phyloP scores from a whole-genome alignment of 805 yeast species.

The Saturnispora hagleri region DNA sequence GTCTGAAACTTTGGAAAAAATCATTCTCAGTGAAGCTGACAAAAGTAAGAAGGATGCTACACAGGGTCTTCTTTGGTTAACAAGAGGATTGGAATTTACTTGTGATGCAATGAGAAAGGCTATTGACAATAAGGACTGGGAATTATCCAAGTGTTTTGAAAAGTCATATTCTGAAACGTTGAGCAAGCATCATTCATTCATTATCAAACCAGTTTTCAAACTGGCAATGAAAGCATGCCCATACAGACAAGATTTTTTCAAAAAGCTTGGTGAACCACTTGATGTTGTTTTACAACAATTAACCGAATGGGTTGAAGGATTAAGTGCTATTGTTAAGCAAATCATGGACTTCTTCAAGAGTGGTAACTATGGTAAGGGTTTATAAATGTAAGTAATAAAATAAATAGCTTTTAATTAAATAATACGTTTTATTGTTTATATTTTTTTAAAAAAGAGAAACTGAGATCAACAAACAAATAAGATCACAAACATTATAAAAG shows the following conservation, averaged over 20 bases:
- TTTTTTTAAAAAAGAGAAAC: neutral
- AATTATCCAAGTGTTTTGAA: constrained; percentile 69
- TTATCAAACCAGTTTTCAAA: constrained; percentile 79
- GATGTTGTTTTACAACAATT: constrained; percentile 58
- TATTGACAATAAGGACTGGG: constrained; percentile 50
- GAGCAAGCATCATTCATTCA: constrained; percentile 70
- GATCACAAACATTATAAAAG: constrained; percentile 32
- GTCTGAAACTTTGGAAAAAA: constrained; percentile 64
- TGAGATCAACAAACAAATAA: neutral
- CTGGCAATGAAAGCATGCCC: constrained; percentile 95
- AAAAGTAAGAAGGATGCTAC: constrained; percentile 58
- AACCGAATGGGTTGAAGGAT: constrained; percentile 63
- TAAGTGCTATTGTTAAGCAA: constrained; percentile 63
- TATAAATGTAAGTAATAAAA: constrained; percentile 29
- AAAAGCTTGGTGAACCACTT: constrained; percentile 70
- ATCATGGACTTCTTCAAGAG: constrained; percentile 66
- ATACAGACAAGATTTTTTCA: constrained; percentile 77
- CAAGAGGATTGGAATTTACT: constrained; percentile 83
- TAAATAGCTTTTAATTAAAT: neutral
- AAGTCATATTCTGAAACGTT: constrained; percentile 78
- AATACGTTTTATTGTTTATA: neutral
- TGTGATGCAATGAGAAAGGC: constrained; percentile 82
- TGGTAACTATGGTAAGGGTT: constrained; percentile 85
- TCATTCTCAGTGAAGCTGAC: constrained; percentile 63
- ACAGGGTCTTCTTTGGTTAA: constrained; percentile 83